Percentiles rank a stretch among this genome's conserved stretches.
Conservation (phyloP, 352 stramenopile genomes). For the Phytophthora tentaculata region DNA sequence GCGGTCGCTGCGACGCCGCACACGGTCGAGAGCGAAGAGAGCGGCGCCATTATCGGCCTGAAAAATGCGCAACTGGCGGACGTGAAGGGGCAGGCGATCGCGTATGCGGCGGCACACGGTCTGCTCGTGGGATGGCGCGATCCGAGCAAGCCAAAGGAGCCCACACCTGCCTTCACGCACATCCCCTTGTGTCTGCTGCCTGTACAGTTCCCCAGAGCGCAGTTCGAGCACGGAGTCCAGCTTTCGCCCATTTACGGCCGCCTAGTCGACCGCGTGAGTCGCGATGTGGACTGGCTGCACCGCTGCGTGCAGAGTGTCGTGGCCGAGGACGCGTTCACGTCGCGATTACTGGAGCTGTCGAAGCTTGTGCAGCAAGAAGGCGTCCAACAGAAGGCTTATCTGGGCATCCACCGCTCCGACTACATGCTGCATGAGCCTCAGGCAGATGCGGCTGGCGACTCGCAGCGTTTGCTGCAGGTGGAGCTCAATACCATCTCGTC, state of each 20-base stretch:
- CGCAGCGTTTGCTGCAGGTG: conserved; percentile 91
- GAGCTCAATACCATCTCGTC: conserved; percentile 99
- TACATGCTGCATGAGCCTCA: conserved; percentile 94
- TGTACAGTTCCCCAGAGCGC: conserved; percentile 56
- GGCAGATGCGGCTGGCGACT: conserved; percentile 34
- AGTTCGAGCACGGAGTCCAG: conserved; percentile 71
- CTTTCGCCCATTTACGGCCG: conserved; percentile 79
- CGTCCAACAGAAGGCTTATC: conserved; percentile 79
- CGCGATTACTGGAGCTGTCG: conserved; percentile 79
- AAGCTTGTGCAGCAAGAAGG: conserved; percentile 70
- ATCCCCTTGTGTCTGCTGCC: conserved; percentile 80
- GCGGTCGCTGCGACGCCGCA: conserved; percentile 36
- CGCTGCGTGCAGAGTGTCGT: conserved; percentile 72
- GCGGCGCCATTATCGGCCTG: conserved; percentile 53
- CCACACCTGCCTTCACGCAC: conserved; percentile 68
- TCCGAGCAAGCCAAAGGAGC: conserved; percentile 21
- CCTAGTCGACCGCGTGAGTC: conserved; percentile 82
- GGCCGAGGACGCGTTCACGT: conserved; percentile 89
- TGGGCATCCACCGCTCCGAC: conserved; percentile 94
- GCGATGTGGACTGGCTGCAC: conserved; percentile 84
- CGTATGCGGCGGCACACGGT: conserved; percentile 75
- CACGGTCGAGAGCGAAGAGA: conserved; percentile 16
- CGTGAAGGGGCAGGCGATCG: conserved; percentile 76
- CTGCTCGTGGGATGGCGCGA: conserved; percentile 74
- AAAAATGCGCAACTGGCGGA: conserved; percentile 44